Base-by-base conservation (phyloP, 1,139 yeast species). In the Lodderomyces jiufengensis region DNA sequence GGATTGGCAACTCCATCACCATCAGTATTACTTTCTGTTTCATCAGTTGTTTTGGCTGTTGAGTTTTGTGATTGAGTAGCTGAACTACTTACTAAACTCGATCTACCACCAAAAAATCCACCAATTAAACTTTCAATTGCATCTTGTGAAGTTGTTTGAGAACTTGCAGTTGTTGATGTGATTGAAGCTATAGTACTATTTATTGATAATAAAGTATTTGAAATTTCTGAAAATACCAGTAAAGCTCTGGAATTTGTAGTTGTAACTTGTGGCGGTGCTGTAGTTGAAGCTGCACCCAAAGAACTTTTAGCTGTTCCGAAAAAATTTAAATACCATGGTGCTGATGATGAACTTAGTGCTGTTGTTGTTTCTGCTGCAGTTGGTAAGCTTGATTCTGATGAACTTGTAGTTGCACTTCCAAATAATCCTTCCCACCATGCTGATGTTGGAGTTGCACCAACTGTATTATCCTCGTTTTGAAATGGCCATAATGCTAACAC, bases 1-100 rank as follows among this genome's bases (percentile, higher is more conserved):
- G 53, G 48, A 39, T 57, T 54, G 5, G 29, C 16, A 15, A 35
- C 34, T 15, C 38, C 38, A 11, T 37, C 25, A 7, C 32, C 39
- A 26, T 37, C 33, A 15, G 28, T 8, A 23, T 38, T 38, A 21
- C 18, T 20, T 25, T 38, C 36, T 3, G 41, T 31, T 16, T 34
- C 41, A 24, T 38, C 41, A 8, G 41, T 38, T 15, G 33, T 16
- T 24, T 28, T 23, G 5, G 37, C 24, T 9, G 34, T 31, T 5
- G 29, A 27, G 9, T 12, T 15, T 8, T 6, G 14, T 14, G 20
- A 9, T 14, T 8, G 4, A 6, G 31, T 29, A 11, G 31, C 24
- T 9, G 28, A 3, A 22, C 20, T 29, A 18, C 23, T 24, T 16
- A 22, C 13, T 24, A 14, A 10, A 14, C 32, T 24, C 2, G 33